phyloP scores from a whole-genome alignment of 192 early-diverging fungal genomes.

The Neocallimastix lanati region DNA sequence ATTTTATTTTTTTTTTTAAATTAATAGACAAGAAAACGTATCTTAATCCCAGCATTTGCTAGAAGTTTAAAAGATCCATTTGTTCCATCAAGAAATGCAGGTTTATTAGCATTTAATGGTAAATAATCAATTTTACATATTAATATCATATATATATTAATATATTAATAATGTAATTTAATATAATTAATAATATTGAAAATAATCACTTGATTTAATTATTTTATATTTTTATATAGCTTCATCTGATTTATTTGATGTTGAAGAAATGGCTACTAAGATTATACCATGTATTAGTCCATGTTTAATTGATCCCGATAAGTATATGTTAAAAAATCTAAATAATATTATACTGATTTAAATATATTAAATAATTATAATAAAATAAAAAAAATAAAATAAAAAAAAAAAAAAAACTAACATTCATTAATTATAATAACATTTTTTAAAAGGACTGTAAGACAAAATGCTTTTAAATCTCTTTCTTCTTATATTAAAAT shows the following conservation, averaged over 20 bases:
- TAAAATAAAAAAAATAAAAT: no score
- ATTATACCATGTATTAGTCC: slow-evolving; percentile 54
- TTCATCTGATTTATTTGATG: slow-evolving; percentile 49
- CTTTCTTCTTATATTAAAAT: background rate
- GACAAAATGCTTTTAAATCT: background rate
- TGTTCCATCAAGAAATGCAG: slow-evolving; percentile 67
- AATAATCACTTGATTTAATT: no score
- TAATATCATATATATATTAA: no score
- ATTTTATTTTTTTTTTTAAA: no score
- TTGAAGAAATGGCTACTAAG: slow-evolving; percentile 45
- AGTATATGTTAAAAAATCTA: slow-evolving; percentile 25
- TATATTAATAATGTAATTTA: no score
- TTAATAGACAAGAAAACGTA: slow-evolving; percentile 51
- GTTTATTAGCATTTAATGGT: slow-evolving; percentile 40
- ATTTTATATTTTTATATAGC: no score
- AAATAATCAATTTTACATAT: no score
- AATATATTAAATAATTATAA: no score
- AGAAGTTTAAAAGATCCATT: slow-evolving; percentile 73
- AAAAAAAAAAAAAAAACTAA: no score
- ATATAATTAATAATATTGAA: no score
- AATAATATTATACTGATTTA: no score
- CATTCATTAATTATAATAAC: no score
- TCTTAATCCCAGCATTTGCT: slow-evolving; percentile 66
- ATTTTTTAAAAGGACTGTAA: background rate
- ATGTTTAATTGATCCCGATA: slow-evolving; percentile 60